Evolutionary conservation across 371 early-diverging fungal species (phyloP).

Genomic region (Parasitella parasitica): DNA sequence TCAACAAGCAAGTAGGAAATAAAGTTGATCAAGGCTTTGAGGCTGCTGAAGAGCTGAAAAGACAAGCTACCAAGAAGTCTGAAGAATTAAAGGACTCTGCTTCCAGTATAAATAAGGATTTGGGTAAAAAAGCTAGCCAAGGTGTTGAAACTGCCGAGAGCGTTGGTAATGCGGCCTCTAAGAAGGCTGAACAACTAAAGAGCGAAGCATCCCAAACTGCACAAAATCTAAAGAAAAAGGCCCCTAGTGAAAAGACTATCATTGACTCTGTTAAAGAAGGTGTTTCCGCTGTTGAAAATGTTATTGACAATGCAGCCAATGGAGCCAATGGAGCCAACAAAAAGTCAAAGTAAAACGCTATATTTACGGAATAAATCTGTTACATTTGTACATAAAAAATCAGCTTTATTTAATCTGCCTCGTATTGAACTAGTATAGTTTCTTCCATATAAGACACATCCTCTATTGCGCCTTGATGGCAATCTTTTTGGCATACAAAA

Average conservation of each 20-base stretch:
- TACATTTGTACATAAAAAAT: neutral
- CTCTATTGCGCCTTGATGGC: conserved; percentile 49
- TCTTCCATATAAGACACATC: conserved; percentile 63
- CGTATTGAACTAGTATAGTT: conserved; percentile 67
- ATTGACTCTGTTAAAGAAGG: conserved; percentile 21
- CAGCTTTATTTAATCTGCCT: conserved; percentile 45
- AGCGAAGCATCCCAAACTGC: conserved; percentile 3
- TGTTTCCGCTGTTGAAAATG: conserved; percentile 14
- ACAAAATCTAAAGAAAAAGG: conserved; percentile 3
- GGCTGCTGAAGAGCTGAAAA: conserved; percentile 8
- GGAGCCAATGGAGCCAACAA: conserved; percentile 11
- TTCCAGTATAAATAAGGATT: neutral
- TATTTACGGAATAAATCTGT: neutral
- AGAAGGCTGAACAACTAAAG: conserved; percentile 11
- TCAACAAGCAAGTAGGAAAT: conserved; percentile 19
- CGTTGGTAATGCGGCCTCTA: neutral
- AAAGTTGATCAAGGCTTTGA: conserved; percentile 11
- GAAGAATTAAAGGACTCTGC: conserved; percentile 4
- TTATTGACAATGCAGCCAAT: conserved; percentile 26
- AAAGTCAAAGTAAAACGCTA: conserved; percentile 4
- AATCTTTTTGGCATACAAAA: conserved; percentile 83
- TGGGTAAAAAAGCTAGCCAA: conserved; percentile 8
- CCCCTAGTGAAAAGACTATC: conserved; percentile 16
- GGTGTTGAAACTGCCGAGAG: conserved; percentile 16
- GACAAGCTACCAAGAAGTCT: neutral